These are phyloP conservation scores for Guadua angustifolia DNA, from an alignment of 176 grass and related monocot genomes.

Conservation along the genomic window DNA sequence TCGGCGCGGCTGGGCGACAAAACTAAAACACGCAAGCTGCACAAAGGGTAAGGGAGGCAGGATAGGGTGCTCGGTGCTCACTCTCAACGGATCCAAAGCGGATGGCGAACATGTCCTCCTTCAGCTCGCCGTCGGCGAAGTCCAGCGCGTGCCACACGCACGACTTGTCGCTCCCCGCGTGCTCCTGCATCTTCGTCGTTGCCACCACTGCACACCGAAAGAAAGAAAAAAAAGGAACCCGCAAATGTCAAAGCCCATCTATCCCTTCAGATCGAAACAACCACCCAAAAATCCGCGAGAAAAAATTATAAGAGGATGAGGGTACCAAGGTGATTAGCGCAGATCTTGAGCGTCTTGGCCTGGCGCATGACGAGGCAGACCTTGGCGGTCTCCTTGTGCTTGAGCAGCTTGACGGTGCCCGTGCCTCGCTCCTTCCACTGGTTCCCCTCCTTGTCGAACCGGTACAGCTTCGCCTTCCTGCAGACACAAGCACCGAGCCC, in stretches of 20 bases:
- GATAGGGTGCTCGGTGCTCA: constrained; percentile 42
- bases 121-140: constrained; percentile 79
- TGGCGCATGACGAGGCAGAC: constrained; percentile 88
- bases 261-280: constrained; percentile 31
- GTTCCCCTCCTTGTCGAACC: constrained; percentile 74
- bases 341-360: constrained; percentile 92
- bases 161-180: constrained; percentile 79
- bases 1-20: no score
- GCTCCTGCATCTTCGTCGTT: constrained; percentile 80
- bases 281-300: background rate
- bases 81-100: constrained; percentile 86
- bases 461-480: constrained; percentile 79
- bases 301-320: background rate
- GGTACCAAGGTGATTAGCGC: constrained; percentile 79
- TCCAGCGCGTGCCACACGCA: constrained; percentile 86
- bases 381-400: constrained; percentile 73
- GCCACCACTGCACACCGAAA: constrained; percentile 53
- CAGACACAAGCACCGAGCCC: constrained; percentile 7
- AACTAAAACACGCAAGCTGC: background rate
- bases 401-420: constrained; percentile 73
- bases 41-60: background rate
- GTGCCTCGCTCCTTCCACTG: constrained; percentile 88
- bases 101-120: constrained; percentile 87
- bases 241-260: constrained; percentile 15
- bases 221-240: background rate